Evolutionary conservation across 768 basidiomycete species (phyloP), one percentile per base, ranked within the genome.

Genomic region (Boletus reticuloceps): DNA sequence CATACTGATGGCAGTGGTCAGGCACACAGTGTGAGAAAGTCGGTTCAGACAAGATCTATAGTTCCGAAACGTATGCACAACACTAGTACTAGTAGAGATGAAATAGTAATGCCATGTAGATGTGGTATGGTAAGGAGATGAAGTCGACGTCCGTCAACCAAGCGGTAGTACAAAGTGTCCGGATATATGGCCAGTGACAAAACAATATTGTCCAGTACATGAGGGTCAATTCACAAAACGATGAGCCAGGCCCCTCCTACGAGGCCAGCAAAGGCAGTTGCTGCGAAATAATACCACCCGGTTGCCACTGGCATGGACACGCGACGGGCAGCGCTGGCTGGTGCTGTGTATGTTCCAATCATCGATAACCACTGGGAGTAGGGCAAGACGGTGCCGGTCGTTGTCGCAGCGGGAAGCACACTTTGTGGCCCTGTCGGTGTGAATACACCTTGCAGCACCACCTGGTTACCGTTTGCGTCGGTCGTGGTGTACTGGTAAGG

Each of bases 401-500:
- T 68, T 19, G 69, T 58, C 32, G 56, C 51, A 2, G 14, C 22
- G 14, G 72, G 74, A 6, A 69, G 64, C 10, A 59, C 64, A 27
- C 61, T 58, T 17, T 56, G 55, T 50, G 74, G 71, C 0, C 57
- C 69, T 8, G 72, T 70, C 25, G 72, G 72, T 1, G 69, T 73
- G 58, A 73, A 73, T 37, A 61, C 46, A 47, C 63, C 72, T 36
- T 58, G 38, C 29, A 58, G 0, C 1, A 58, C 59, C 34, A 62
- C 58, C 6, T 64, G 54, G 36, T 73, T 34, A 6, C 73, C 72
- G 20, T 43, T 54, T 47, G 72, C 72, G 41, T 74, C 58, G 51
- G 66, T 72, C 0, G 82, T 83, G 31, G 80, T 82, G 58, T 82
- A 83, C 2, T 67, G 67, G 63, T 74, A 83, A 0, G 79, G 79